Percentiles rank a stretch among this genome's conserved stretches.
These are phyloP conservation scores for Syzygium malaccense DNA, from an alignment of 441 rosid species.

Conservation along the genomic window DNA sequence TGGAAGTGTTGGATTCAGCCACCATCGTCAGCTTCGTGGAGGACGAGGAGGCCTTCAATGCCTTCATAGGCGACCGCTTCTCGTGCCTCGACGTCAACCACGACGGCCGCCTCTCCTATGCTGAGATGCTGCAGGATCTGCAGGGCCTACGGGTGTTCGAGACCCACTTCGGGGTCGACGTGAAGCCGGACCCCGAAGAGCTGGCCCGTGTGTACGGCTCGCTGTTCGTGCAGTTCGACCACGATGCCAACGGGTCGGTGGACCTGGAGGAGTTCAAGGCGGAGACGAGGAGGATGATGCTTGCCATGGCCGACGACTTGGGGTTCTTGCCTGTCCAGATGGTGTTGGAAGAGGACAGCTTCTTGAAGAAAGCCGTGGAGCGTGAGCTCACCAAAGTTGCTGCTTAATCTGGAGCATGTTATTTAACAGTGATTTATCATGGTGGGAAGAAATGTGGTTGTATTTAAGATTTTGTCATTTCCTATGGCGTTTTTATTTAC, in stretches of 20 bases:
- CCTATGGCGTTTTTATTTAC: background rate
- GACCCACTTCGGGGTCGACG: slow-evolving; percentile 34
- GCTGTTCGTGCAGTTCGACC: slow-evolving; percentile 31
- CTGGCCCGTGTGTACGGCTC: slow-evolving; percentile 18
- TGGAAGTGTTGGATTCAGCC: slow-evolving; percentile 27
- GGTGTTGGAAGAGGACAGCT: slow-evolving; percentile 37
- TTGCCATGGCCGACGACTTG: slow-evolving; percentile 37
- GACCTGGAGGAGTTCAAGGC: slow-evolving; percentile 42
- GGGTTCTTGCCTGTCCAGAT: slow-evolving; percentile 38
- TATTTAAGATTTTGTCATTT: background rate
- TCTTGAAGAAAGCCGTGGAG: slow-evolving; percentile 35
- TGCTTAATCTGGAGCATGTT: background rate
- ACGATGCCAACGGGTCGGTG: slow-evolving; percentile 29
- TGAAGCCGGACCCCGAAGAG: slow-evolving; percentile 21
- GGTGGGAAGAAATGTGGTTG: background rate
- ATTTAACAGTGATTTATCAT: background rate
- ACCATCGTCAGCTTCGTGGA: slow-evolving; percentile 32
- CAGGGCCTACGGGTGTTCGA: slow-evolving; percentile 35
- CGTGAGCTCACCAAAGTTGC: slow-evolving; percentile 15
- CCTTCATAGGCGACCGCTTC: slow-evolving; percentile 16
- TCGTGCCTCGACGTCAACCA: slow-evolving; percentile 18
- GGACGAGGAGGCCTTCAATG: slow-evolving; percentile 37
- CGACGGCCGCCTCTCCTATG: slow-evolving; percentile 30
- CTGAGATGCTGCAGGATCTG: slow-evolving; percentile 34
- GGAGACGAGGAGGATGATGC: slow-evolving; percentile 39